phyloP scores from a whole-genome alignment of 345 rosid species.

The Corchorus olitorius region DNA sequence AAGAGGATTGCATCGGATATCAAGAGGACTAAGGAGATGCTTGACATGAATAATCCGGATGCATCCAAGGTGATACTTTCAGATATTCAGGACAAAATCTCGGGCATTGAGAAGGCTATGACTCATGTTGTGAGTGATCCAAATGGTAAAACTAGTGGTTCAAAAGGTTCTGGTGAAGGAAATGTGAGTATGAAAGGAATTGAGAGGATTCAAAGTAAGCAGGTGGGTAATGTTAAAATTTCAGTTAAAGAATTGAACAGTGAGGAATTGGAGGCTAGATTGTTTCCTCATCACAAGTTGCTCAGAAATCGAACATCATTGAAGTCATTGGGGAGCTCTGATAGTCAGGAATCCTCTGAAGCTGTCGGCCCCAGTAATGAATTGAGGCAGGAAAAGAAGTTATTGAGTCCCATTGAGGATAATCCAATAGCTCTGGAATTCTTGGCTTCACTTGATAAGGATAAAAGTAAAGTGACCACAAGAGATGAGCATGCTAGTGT shows the following conservation, averaged over 20 bases:
- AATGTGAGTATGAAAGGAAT: slow-evolving; percentile 23
- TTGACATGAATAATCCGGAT: slow-evolving; percentile 84
- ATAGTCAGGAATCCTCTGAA: slow-evolving; percentile 25
- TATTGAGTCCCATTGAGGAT: slow-evolving; percentile 44
- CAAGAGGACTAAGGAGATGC: slow-evolving; percentile 88
- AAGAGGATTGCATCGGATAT: slow-evolving; percentile 92
- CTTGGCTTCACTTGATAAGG: slow-evolving; percentile 57
- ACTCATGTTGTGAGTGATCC: slow-evolving; percentile 51
- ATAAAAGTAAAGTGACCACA: slow-evolving; percentile 29
- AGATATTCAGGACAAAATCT: slow-evolving; percentile 87
- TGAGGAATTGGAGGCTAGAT: slow-evolving; percentile 83
- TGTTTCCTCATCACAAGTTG: slow-evolving; percentile 96
- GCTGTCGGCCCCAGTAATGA: slow-evolving; percentile 27
- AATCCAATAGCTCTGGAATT: slow-evolving; percentile 60
- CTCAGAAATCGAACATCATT: slow-evolving; percentile 55
- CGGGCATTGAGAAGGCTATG: slow-evolving; percentile 84
- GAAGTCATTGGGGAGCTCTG: slow-evolving; percentile 40
- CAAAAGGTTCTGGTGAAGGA: slow-evolving; percentile 31
- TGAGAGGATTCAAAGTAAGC: slow-evolving; percentile 35
- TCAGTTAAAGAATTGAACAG: slow-evolving; percentile 59
- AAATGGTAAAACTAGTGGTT: slow-evolving; percentile 24
- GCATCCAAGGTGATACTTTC: slow-evolving; percentile 67
- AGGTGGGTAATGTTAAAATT: slow-evolving; percentile 33
- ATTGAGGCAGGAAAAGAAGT: slow-evolving; percentile 43
- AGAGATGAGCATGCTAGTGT: slow-evolving; percentile 29